Evolutionary conservation across 2,329 filamentous ascomycete genomes (phyloP).

Genomic region (Aspergillus glaucus): DNA sequence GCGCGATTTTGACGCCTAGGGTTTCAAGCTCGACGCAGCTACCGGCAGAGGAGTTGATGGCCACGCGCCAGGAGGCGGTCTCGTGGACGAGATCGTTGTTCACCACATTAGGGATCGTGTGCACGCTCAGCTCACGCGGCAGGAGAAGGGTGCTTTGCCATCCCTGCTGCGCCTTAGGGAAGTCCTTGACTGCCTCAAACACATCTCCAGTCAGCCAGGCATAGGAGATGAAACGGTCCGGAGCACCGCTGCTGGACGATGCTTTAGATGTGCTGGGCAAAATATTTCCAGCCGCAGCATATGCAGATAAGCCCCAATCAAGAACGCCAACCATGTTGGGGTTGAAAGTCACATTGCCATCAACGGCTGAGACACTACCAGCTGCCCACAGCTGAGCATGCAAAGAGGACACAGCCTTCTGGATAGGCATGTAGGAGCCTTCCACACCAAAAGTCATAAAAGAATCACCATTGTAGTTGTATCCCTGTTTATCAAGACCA

Average conservation of each 20-base stretch:
- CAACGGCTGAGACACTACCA: slow-evolving; percentile 3
- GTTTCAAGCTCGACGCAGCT: slow-evolving; percentile 8
- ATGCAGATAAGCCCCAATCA: slow-evolving; percentile 13
- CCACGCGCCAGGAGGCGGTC: slow-evolving; percentile 6
- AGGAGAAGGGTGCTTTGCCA: slow-evolving; percentile 11
- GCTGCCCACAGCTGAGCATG: slow-evolving; percentile 15
- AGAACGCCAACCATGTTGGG: slow-evolving; percentile 15
- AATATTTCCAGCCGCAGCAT: slow-evolving; percentile 14
- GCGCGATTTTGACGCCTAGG: slow-evolving; percentile 12
- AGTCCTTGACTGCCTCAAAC: slow-evolving; percentile 6
- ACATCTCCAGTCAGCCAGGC: slow-evolving; percentile 13
- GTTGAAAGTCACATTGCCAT: slow-evolving; percentile 8
- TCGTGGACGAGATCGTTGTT: slow-evolving; percentile 9
- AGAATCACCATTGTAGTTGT: slow-evolving; percentile 10
- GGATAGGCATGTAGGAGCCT: slow-evolving; percentile 7
- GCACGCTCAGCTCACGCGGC: slow-evolving; percentile 10
- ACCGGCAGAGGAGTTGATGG: background rate
- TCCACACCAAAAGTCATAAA: slow-evolving; percentile 13
- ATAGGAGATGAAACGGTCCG: slow-evolving; percentile 12
- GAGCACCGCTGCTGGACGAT: slow-evolving; percentile 9
- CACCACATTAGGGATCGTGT: slow-evolving; percentile 8
- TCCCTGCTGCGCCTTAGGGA: slow-evolving; percentile 11
- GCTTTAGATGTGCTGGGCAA: slow-evolving; percentile 10
- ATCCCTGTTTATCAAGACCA: slow-evolving; percentile 9
- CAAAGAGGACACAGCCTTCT: slow-evolving; percentile 9